Evolutionary conservation across 2,329 filamentous ascomycete genomes (phyloP).

Genomic region (Fusarium napiforme): DNA sequence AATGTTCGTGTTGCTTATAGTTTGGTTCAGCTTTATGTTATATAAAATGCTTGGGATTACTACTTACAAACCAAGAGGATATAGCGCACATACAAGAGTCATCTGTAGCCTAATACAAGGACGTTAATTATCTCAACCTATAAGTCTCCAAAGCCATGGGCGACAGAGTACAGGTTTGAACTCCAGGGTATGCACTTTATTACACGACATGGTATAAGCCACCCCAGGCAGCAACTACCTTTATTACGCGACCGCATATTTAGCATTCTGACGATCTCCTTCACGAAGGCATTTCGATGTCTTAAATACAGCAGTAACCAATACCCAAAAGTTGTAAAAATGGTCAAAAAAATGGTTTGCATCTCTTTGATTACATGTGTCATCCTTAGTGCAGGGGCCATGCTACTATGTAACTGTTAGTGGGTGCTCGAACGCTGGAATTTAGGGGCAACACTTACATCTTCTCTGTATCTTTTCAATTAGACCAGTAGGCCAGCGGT

Average conservation of each 20-base stretch:
- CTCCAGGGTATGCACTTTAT: no score
- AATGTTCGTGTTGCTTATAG: neutral
- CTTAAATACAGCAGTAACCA: neutral
- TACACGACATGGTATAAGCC: neutral
- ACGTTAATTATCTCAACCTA: neutral
- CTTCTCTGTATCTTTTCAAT: neutral
- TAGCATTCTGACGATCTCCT: no score
- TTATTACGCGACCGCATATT: neutral
- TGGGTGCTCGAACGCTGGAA: neutral
- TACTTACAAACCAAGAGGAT: no score
- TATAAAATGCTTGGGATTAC: fast-evolving
- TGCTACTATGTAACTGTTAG: neutral
- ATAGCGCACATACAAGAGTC: neutral
- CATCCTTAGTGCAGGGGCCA: neutral
- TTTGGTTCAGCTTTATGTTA: no score
- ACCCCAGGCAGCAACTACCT: neutral
- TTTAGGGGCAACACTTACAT: neutral
- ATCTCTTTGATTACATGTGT: neutral
- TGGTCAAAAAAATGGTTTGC: neutral
- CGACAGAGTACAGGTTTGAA: no score
- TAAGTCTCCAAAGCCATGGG: neutral
- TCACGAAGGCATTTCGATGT: no score
- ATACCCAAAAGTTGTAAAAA: neutral
- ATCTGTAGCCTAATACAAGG: neutral
- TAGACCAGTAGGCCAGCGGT: neutral